A percentile compares a stretch with the other conserved stretches of the same genome.
These are phyloP conservation scores for Pycnococcus provasolii DNA, from an alignment of 139 green algal species.

Conservation along the genomic window DNA sequence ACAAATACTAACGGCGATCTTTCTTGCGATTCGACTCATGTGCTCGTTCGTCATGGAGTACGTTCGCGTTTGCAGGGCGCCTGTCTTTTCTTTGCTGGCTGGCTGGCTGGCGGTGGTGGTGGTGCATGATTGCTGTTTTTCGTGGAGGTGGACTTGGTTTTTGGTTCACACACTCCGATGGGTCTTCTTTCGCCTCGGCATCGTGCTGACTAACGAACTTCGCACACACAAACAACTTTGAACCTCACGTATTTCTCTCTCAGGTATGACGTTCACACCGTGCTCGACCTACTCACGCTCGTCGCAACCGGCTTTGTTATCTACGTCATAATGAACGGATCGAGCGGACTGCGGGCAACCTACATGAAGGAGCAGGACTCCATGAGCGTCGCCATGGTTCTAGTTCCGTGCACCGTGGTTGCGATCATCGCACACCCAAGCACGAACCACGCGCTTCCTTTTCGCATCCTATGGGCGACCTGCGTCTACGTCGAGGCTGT, in stretches of 20 bases:
- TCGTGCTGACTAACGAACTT: no score
- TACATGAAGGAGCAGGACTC: slow-evolving; percentile 81
- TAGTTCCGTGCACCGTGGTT: slow-evolving; percentile 66
- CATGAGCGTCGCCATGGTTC: slow-evolving; percentile 60
- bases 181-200: no score
- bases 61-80: no score
- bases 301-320: slow-evolving; percentile 73
- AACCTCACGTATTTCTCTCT: no score
- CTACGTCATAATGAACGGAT: slow-evolving; percentile 51
- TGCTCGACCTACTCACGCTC: slow-evolving; percentile 83
- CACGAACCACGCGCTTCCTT: slow-evolving; percentile 62
- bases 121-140: no score
- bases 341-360: slow-evolving; percentile 44
- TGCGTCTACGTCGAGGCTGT: slow-evolving; percentile 97
- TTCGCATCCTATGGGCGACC: slow-evolving; percentile 79
- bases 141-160: no score
- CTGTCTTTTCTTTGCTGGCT: no score
- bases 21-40: slow-evolving; percentile 79
- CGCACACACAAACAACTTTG: no score
- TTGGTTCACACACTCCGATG: no score
- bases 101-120: no score
- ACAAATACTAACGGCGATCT: slow-evolving; percentile 84
- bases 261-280: slow-evolving; percentile 80
- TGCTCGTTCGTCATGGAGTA: slow-evolving; percentile 98
- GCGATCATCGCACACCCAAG: slow-evolving; percentile 75